A percentile compares a stretch with the other conserved stretches of the same genome.
These are phyloP conservation scores for Phoma sp. DNA, from an alignment of 2,329 filamentous ascomycete genomes.

Conservation along the genomic window DNA sequence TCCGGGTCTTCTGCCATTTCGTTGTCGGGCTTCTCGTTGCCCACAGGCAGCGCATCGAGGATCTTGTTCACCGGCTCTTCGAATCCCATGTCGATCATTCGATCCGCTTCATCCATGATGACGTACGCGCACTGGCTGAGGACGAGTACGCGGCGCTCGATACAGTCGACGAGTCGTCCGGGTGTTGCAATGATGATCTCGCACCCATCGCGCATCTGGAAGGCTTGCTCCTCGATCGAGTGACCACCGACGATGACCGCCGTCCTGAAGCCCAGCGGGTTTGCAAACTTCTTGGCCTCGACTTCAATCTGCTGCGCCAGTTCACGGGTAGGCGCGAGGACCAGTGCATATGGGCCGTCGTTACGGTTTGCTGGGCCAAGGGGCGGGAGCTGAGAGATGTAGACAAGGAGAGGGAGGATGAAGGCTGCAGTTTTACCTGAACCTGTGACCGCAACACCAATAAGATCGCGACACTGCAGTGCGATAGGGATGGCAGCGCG, in stretches of 20 bases:
- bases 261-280: conserved; percentile 87
- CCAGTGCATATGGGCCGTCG: conserved; percentile 96
- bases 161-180: conserved; percentile 94
- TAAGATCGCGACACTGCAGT: conserved; percentile 89
- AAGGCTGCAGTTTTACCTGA: conserved; percentile 98
- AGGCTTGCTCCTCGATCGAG: conserved; percentile 90
- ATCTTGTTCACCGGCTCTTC: conserved; percentile 98
- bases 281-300: conserved; percentile 91
- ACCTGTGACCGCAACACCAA: conserved; percentile 96
- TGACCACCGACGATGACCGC: conserved; percentile 99
- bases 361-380: conserved; percentile 87
- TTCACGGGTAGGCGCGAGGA: conserved; percentile 95
- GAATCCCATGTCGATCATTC: conserved; percentile 98
- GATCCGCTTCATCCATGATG: conserved; percentile 99
- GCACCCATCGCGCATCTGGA: conserved; percentile 86
- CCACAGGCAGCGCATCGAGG: conserved; percentile 87
- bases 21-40: conserved; percentile 93
- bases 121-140: conserved; percentile 97
- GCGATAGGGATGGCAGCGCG: conserved; percentile 95
- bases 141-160: conserved; percentile 89
- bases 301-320: conserved; percentile 96
- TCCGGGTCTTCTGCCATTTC: conserved; percentile 86
- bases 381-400: conserved; percentile 88
- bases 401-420: conserved; percentile 87
- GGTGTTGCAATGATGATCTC: conserved; percentile 99